Evolutionary conservation across 1,284 basidiomycete species (phyloP), one percentile per base, ranked within the genome.

Genomic region (Leccinum insolens): DNA sequence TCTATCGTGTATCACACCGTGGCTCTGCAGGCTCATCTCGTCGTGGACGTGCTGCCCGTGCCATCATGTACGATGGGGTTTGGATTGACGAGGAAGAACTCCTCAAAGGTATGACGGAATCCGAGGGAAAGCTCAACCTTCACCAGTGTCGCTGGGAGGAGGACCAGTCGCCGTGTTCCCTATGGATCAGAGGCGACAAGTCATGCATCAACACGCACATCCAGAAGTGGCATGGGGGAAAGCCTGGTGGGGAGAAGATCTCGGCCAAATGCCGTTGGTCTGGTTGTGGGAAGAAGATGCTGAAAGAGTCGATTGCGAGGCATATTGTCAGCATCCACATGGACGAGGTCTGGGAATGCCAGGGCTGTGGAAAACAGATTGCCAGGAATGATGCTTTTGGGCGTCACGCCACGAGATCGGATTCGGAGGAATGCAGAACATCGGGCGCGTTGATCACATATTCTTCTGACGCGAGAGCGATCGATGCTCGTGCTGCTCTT

Each of bases 171-270:
- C 66, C 61, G 2, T 73, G 72, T 60, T 31, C 20, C 58, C 64
- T 75, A 8, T 75, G 70, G 72, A 67, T 73, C 17, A 70, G 12
- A 57, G 70, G 66, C 4, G 68, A 74, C 67, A 75, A 68, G 64
- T 65, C 74, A 8, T 58, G 11, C 9, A 72, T 75, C 25, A 67
- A 64, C 1, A 3, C 2, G 0, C 74, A 75, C 28, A 70, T 70
- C 39, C 73, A 68, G 34, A 72, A 41, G 58, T 75, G 72, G 72
- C 74, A 74, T 7, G 61, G 70, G 14, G 64, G 61, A 3, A 39
- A 58, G 37, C 65, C 72, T 9, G 71, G 67, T 9, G 67, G 57
- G 4, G 73, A 71, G 14, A 75, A 75, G 44, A 12, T 14, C 14
- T 22, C 49, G 25, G 44, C 14, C 17, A 22, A 61, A 6, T 75